Evolutionary conservation across 148 eudicot species (phyloP).

Genomic region (Cornus kousa): DNA sequence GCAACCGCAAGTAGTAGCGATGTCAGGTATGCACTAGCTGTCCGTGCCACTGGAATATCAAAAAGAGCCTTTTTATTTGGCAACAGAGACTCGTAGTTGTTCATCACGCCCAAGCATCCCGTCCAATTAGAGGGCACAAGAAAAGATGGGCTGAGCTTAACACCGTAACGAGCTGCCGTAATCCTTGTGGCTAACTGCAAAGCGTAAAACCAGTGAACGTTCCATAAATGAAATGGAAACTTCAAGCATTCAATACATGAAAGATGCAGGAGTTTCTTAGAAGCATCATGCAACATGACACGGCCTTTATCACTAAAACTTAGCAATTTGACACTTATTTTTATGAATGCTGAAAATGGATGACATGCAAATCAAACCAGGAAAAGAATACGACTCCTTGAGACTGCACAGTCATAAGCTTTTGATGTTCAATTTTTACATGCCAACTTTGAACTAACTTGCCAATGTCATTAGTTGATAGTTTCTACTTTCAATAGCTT

Average conservation of each 20-base stretch:
- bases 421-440: not conserved
- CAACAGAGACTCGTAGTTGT: constrained; percentile 87
- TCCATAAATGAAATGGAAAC: not conserved
- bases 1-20: constrained; percentile 74
- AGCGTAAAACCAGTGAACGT: not conserved
- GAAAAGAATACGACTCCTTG: not conserved
- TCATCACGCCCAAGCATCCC: constrained; percentile 95
- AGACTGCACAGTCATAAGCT: not conserved
- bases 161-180: constrained; percentile 77
- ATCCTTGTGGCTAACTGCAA: constrained; percentile 81
- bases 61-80: constrained; percentile 95
- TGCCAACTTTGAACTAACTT: not conserved
- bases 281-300: not conserved
- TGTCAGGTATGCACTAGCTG: constrained; percentile 93
- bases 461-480: too few relatives aligned
- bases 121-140: constrained; percentile 98
- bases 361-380: not conserved
- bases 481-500: not conserved
- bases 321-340: too few relatives aligned
- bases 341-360: too few relatives aligned
- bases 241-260: not conserved
- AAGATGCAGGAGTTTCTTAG: constrained; percentile 2
- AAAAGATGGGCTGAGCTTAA: constrained; percentile 90
- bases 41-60: constrained; percentile 93
- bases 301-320: not conserved